Evolutionary conservation across 192 early-diverging fungal genomes (phyloP).

Genomic region (Coemansia sp.): DNA sequence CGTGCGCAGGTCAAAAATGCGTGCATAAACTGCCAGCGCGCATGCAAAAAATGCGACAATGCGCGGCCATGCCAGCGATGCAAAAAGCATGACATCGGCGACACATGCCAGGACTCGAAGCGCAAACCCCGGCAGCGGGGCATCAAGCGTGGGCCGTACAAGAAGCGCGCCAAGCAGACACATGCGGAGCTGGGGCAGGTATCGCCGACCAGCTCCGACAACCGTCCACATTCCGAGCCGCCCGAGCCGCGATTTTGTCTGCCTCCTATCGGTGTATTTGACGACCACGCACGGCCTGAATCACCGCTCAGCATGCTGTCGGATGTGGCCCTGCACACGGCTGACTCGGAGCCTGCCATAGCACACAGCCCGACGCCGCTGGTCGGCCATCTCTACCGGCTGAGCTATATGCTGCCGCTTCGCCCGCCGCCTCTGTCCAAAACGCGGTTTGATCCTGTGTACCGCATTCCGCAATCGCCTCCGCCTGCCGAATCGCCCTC

Average conservation of each 20-base stretch:
- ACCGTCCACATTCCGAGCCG: not conserved
- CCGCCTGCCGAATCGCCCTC: not conserved
- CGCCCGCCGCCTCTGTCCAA: not conserved
- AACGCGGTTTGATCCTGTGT: not conserved
- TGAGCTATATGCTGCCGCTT: not conserved
- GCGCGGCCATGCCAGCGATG: conserved; percentile 84
- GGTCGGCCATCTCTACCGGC: not conserved
- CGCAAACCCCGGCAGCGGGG: conserved; percentile 83
- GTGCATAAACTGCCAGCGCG: conserved; percentile 83
- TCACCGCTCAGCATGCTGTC: conserved; percentile 27
- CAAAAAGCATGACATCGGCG: conserved; percentile 66
- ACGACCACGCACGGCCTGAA: not conserved
- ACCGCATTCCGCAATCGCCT: not conserved
- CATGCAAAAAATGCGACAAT: conserved; percentile 91
- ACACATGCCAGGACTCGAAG: conserved; percentile 72
- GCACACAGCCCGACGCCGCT: not conserved
- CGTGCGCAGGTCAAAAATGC: conserved; percentile 88
- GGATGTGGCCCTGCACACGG: conserved; percentile 12
- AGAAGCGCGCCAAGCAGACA: conserved; percentile 39
- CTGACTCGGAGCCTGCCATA: not conserved
- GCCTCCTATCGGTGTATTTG: not conserved
- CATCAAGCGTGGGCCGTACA: conserved; percentile 83
- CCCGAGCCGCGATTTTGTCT: not conserved
- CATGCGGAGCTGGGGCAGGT: not conserved
- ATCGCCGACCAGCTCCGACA: not conserved